Conservation (phyloP, 75 land plant species). For the Isoetes taiwanensis region DNA sequence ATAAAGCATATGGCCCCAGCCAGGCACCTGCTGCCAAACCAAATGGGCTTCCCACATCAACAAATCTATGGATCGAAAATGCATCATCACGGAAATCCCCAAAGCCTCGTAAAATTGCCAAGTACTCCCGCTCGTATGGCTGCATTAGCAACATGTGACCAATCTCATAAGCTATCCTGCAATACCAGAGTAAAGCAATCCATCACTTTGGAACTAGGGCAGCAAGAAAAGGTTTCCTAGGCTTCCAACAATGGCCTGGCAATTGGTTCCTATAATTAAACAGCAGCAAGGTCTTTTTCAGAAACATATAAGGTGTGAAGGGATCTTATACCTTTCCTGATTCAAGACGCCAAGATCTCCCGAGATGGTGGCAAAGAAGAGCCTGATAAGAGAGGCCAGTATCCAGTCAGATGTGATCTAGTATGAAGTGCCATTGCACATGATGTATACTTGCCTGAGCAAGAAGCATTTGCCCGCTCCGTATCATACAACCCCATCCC, state of each 20-base stretch:
- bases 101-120: conserved; percentile 10
- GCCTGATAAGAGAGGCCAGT: too few species aligned
- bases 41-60: conserved; percentile 5
- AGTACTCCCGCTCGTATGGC: conserved; percentile 8
- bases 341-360: conserved; percentile 9
- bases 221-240: too few species aligned
- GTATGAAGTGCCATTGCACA: too few species aligned
- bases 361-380: conserved; percentile 7
- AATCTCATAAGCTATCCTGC: conserved; percentile 10
- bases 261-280: neutral
- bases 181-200: neutral
- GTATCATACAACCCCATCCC: conserved; percentile 13
- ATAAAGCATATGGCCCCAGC: conserved; percentile 9
- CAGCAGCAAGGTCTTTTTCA: neutral
- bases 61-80: conserved; percentile 7
- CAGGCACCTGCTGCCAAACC: conserved; percentile 9
- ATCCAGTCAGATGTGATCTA: too few species aligned
- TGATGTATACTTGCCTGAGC: conserved; percentile 11
- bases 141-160: conserved; percentile 16
- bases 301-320: neutral
- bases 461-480: conserved; percentile 15
- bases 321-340: neutral
- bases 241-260: too few species aligned
- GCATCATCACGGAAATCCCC: neutral
- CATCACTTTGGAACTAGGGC: neutral